phyloP scores from a whole-genome alignment of 192 early-diverging fungal species.

The Chytriomyces hyalinus region DNA sequence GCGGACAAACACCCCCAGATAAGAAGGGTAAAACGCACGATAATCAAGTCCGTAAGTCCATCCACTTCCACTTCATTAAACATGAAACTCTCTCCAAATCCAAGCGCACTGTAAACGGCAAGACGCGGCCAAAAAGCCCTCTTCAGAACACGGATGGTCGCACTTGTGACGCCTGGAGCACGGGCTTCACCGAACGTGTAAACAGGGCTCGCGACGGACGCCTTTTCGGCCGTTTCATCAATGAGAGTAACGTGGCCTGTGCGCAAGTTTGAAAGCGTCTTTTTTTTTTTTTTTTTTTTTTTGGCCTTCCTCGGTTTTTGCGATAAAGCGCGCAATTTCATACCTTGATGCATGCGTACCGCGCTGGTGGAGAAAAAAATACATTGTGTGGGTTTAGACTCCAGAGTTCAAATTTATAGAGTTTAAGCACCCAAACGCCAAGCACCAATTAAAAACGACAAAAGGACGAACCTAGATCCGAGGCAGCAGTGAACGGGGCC shows the following conservation, averaged over 20 bases:
- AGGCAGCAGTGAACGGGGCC: not conserved
- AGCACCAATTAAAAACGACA: not conserved
- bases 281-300: not conserved
- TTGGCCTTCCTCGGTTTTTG: not conserved
- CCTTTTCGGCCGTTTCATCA: not conserved
- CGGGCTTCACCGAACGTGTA: slow-evolving; percentile 3
- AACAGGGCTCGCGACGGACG: not conserved
- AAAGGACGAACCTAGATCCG: not conserved
- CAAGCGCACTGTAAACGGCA: slow-evolving; percentile 54
- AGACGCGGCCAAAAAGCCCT: slow-evolving; percentile 71
- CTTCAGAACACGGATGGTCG: slow-evolving; percentile 55
- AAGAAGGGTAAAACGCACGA: slow-evolving; percentile 30
- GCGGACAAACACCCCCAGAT: no score
- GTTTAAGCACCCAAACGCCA: no score
- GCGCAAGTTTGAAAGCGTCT: slow-evolving; percentile 5
- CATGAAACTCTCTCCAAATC: slow-evolving; percentile 78
- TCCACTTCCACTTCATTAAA: slow-evolving; percentile 64
- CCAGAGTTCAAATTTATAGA: no score
- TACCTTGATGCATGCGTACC: not conserved
- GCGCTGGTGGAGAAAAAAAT: not conserved
- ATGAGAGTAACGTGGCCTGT: slow-evolving; percentile 6
- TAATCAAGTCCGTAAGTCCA: slow-evolving; percentile 60
- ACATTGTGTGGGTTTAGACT: not conserved
- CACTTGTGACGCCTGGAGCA: slow-evolving; percentile 14
- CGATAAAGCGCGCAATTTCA: not conserved